phyloP scores from a whole-genome alignment of 495 filamentous ascomycete species.

The Evernia prunastri region DNA sequence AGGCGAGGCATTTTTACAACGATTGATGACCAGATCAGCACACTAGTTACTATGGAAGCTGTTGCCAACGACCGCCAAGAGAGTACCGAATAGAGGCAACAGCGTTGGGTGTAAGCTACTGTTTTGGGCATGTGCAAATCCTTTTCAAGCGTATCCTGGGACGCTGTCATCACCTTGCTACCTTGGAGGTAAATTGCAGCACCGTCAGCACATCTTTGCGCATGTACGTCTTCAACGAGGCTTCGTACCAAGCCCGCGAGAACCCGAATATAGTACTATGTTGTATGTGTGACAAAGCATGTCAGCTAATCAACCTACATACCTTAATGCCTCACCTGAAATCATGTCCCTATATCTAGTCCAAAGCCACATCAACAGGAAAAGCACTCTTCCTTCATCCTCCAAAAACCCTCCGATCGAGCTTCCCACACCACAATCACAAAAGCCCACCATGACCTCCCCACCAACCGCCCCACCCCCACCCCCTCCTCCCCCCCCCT shows the following conservation, averaged over 20 bases:
- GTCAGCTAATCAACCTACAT: slow-evolving; percentile 1
- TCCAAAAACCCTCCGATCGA: not conserved
- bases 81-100: too few species aligned
- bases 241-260: not conserved
- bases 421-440: not conserved
- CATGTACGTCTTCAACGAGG: not conserved
- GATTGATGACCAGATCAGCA: too few species aligned
- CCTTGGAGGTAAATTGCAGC: too few species aligned
- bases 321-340: too few species aligned
- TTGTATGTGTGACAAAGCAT: not conserved
- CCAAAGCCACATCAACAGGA: not conserved
- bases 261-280: not conserved
- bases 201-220: not conserved
- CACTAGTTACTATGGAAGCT: too few species aligned
- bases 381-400: not conserved
- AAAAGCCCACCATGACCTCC: not conserved
- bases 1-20: too few species aligned
- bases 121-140: not conserved
- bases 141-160: too few species aligned
- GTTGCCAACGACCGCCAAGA: too few species aligned
- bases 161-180: too few species aligned
- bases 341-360: not conserved
- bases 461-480: not conserved
- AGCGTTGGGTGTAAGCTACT: too few species aligned
- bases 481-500: too few species aligned